Evolutionary conservation across 1,284 basidiomycete species (phyloP), one percentile per base, ranked within the genome.

Genomic region (Ganoderma multipileum): DNA sequence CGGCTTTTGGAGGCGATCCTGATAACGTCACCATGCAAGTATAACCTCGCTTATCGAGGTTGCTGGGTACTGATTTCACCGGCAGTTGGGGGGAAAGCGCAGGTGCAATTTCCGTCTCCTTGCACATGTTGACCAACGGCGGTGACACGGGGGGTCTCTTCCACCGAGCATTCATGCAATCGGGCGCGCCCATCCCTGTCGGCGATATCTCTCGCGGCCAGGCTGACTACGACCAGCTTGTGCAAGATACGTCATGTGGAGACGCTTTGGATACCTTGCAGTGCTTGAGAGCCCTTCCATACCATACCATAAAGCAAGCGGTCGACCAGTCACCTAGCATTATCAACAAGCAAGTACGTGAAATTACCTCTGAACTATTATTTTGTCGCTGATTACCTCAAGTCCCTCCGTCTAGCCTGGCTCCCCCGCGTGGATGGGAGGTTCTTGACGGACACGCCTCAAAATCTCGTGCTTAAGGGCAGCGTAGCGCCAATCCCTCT

Each of bases 1-100:
- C 78, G 7, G 78, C 79, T 0, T 92, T 93, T 66, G 89, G 90
- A 2, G 91, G 91, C 5, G 86, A 92, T 73, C 85, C 86, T 14
- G 77, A 79, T 1, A 83, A 83, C 73, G 88, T 89, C 3, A 88
- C 86, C 2, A 83, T 89, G 87, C 88, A 76, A 62, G 83, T 74
- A 23, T 42, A 28, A 2, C 39, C 20, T 36, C 18, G 12, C 5
- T 38, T 28, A 20, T 33, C 39, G 14, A 9, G 7, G 0, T 16
- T 26, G n/a, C 47, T 33, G 2, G 16, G 14, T 50, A 26, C 38
- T 63, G 44, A 54, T 14, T 2, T 20, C 12, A 8, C 16, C 14
- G 7, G 12, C 39, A 82, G 81, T 39, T 82, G 80, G 79, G 84
- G 84, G 26, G 79, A 84, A 72, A 82, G 80, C 38, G 83, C 84